phyloP scores from a whole-genome alignment of 176 grass and related monocot species.

The Luzula sylvatica region DNA sequence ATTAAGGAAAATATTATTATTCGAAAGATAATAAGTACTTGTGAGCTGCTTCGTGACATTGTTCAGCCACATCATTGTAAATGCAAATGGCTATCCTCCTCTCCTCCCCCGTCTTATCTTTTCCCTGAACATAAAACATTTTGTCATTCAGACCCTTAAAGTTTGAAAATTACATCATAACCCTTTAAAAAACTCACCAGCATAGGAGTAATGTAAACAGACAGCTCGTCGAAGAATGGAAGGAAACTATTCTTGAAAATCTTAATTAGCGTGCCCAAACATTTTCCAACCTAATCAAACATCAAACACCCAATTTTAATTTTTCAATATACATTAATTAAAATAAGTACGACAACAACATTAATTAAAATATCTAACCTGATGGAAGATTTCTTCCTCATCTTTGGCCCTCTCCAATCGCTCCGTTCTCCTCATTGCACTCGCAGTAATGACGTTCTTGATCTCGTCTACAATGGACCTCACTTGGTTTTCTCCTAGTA shows the following conservation, averaged over 20 bases:
- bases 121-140: constrained; percentile 50
- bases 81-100: constrained; percentile 99
- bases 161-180: too few species aligned
- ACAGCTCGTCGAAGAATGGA: constrained; percentile 94
- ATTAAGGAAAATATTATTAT: background rate
- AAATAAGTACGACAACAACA: too few species aligned
- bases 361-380: constrained; percentile 34
- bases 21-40: constrained; percentile 29
- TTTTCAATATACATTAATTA: too few species aligned
- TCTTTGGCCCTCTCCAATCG: constrained; percentile 77
- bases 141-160: too few species aligned
- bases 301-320: too few species aligned
- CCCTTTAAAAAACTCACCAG: constrained; percentile 42
- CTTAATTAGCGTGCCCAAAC: constrained; percentile 93
- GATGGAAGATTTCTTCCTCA: constrained; percentile 97
- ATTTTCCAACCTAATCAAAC: constrained; percentile 70
- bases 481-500: constrained; percentile 90
- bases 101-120: constrained; percentile 94
- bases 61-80: constrained; percentile 94
- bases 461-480: constrained; percentile 80
- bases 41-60: constrained; percentile 71
- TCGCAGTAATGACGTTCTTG: constrained; percentile 97
- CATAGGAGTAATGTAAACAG: constrained; percentile 92
- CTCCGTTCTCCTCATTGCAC: constrained; percentile 80
- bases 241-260: constrained; percentile 87